Conservation (phyloP, 352 stramenopile species). For the Pythium insidiosum region DNA sequence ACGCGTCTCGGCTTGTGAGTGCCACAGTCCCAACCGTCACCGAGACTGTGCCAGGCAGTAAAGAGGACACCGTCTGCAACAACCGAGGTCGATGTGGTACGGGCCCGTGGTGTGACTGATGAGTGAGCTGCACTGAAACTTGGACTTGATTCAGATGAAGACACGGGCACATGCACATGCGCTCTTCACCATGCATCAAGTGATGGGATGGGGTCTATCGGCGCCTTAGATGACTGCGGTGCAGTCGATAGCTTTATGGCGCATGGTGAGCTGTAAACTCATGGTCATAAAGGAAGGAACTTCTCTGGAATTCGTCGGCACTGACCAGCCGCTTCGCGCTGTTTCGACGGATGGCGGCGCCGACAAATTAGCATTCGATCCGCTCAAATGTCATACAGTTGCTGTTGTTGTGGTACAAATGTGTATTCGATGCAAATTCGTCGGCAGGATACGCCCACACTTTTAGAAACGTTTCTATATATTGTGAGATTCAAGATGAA, state of each 20-base stretch:
- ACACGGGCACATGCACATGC: constrained; percentile 57
- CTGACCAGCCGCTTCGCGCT: no score
- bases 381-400: no score
- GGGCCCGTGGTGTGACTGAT: constrained; percentile 1
- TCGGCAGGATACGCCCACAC: no score
- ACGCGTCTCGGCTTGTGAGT: constrained; percentile 19
- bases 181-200: constrained; percentile 47
- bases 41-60: constrained; percentile 31
- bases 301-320: no score
- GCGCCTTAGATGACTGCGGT: constrained; percentile 51
- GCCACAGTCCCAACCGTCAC: constrained; percentile 23
- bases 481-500: no score
- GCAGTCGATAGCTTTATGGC: constrained; percentile 55
- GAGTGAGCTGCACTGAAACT: background rate
- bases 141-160: constrained; percentile 28
- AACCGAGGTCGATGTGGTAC: constrained; percentile 63
- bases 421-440: no score
- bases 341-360: no score
- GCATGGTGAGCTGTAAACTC: constrained; percentile 42
- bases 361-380: no score
- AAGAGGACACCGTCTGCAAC: constrained; percentile 68
- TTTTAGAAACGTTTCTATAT: no score
- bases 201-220: constrained; percentile 37
- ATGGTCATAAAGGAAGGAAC: no score
- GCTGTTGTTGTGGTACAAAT: no score